Evolutionary conservation across 164 flowering plant species (phyloP).

Genomic region (Chimonanthus salicifolius): DNA sequence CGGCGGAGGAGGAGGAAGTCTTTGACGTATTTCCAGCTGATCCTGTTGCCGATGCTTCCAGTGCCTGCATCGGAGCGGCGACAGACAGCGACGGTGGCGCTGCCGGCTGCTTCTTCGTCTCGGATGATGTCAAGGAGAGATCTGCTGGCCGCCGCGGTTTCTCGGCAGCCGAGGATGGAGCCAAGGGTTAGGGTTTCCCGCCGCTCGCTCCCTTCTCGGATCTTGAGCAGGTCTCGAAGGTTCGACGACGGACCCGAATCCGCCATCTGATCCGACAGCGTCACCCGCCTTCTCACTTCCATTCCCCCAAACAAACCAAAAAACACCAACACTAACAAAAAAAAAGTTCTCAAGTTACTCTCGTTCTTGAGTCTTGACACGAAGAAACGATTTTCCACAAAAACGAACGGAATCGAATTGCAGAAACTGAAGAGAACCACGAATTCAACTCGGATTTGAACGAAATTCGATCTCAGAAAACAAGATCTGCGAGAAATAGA

Average conservation of each 20-base stretch:
- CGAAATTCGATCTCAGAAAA: not conserved
- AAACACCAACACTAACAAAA: not conserved
- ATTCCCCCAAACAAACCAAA: not conserved
- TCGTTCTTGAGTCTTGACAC: not conserved
- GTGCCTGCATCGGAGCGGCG: not conserved
- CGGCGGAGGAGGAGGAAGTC: constrained; percentile 52
- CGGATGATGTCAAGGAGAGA: constrained; percentile 61
- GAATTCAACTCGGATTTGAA: not conserved
- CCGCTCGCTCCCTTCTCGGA: not conserved
- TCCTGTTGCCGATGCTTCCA: constrained; percentile 16
- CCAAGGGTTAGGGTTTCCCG: not conserved
- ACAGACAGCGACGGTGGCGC: constrained; percentile 3
- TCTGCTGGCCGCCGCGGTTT: constrained; percentile 26
- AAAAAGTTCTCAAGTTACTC: not conserved
- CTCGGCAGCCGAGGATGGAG: constrained; percentile 6
- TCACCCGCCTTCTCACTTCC: constrained; percentile 10
- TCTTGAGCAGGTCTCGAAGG: not conserved
- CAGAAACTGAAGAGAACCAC: not conserved
- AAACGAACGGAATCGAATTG: not conserved
- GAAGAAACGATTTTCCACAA: not conserved
- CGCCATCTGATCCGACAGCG: constrained; percentile 13
- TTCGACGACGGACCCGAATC: constrained; percentile 4
- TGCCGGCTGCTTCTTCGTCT: constrained; percentile 34
- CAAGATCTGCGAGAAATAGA: not conserved
- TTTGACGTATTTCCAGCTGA: constrained; percentile 52